phyloP scores from a whole-genome alignment of 2,329 filamentous ascomycete genomes.

The Cladobotryum protrusum region DNA sequence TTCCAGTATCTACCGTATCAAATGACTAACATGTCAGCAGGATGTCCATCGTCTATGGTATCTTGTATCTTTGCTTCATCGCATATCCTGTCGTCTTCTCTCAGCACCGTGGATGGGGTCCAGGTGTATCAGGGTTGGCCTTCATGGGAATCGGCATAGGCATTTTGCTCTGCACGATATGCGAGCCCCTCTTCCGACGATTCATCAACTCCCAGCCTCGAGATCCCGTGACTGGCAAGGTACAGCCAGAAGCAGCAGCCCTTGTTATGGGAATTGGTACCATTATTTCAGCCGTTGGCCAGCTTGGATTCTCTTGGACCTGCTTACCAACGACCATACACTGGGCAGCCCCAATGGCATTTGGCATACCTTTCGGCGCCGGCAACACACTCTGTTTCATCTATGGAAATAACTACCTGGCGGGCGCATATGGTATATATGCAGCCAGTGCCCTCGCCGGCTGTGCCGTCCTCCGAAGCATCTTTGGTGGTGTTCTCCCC shows the following conservation, averaged over 20 bases:
- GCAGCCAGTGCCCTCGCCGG: slow-evolving; percentile 74
- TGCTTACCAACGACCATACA: slow-evolving; percentile 70
- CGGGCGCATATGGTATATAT: slow-evolving; percentile 73
- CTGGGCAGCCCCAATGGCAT: slow-evolving; percentile 73
- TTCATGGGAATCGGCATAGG: slow-evolving; percentile 68
- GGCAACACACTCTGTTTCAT: slow-evolving; percentile 78
- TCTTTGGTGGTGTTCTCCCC: slow-evolving; percentile 72
- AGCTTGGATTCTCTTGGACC: slow-evolving; percentile 86
- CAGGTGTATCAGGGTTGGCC: slow-evolving; percentile 66
- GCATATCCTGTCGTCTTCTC: slow-evolving; percentile 83
- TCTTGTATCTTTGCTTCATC: slow-evolving; percentile 85
- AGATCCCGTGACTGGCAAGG: slow-evolving; percentile 68
- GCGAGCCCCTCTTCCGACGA: slow-evolving; percentile 65
- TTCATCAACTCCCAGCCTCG: slow-evolving; percentile 71
- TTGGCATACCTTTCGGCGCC: slow-evolving; percentile 71
- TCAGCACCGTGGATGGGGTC: slow-evolving; percentile 67
- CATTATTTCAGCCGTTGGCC: slow-evolving; percentile 66
- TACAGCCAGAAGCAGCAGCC: slow-evolving; percentile 73
- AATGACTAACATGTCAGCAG: slow-evolving; percentile 29
- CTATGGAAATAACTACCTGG: slow-evolving; percentile 74
- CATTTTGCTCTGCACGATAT: slow-evolving; percentile 53
- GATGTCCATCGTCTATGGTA: slow-evolving; percentile 78
- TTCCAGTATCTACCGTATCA: not conserved
- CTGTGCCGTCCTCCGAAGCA: slow-evolving; percentile 66
- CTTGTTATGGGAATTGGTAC: slow-evolving; percentile 73